These are phyloP conservation scores for Botryotinia convoluta DNA, from an alignment of 2,329 filamentous ascomycete species.

Conservation along the genomic window DNA sequence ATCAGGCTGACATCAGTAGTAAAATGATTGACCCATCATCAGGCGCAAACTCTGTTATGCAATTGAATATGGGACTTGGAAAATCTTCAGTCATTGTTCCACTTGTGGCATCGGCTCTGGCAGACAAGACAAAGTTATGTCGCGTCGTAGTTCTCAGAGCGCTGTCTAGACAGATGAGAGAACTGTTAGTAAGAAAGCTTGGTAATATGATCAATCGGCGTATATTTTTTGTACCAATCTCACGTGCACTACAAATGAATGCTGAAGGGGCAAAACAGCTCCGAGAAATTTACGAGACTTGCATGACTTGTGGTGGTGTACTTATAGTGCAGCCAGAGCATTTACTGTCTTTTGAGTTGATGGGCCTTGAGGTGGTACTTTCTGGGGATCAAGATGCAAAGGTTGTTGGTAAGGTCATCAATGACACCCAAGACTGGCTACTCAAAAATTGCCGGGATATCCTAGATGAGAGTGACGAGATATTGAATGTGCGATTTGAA, in stretches of 20 bases:
- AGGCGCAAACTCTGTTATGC: conserved; percentile 53
- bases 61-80: conserved; percentile 70
- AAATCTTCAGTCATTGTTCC: conserved; percentile 70
- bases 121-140: conserved; percentile 50
- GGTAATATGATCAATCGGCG: conserved; percentile 54
- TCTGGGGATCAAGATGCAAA: conserved; percentile 37
- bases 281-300: conserved; percentile 43
- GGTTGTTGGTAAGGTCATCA: conserved; percentile 37
- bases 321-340: conserved; percentile 63
- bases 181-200: conserved; percentile 53
- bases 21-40: conserved; percentile 50
- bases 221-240: conserved; percentile 59
- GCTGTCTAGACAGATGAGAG: conserved; percentile 58
- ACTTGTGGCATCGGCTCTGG: conserved; percentile 54
- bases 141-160: conserved; percentile 61
- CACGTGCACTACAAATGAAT: conserved; percentile 46
- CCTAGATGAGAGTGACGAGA: conserved; percentile 65
- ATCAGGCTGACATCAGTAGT: conserved; percentile 49
- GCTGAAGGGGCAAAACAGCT: conserved; percentile 40
- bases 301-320: conserved; percentile 51
- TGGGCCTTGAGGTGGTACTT: conserved; percentile 53
- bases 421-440: conserved; percentile 46
- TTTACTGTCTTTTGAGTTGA: conserved; percentile 60
- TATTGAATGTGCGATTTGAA: conserved; percentile 59
- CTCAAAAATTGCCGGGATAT: conserved; percentile 50